Conservation (phyloP, 2,329 filamentous ascomycete genomes). For the Colletotrichum horii region DNA sequence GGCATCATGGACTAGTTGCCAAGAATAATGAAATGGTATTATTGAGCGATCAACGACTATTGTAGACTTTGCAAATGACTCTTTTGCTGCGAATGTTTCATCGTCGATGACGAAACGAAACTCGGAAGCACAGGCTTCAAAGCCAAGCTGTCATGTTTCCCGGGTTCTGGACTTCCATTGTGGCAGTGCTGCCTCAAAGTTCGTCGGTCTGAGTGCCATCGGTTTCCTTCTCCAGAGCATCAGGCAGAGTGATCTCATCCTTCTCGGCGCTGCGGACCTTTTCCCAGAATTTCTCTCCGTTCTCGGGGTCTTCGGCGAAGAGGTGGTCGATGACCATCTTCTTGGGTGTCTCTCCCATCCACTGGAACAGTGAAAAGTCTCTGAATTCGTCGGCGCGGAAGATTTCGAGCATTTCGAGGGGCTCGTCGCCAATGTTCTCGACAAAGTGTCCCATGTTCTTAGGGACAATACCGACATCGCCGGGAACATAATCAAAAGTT, state of each 20-base stretch:
- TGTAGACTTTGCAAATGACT: not conserved
- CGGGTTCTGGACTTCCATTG: not conserved
- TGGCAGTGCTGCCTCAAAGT: slow-evolving; percentile 5
- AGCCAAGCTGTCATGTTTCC: not conserved
- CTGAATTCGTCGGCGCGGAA: slow-evolving; percentile 75
- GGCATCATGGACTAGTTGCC: not conserved
- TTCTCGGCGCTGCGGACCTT: slow-evolving; percentile 67
- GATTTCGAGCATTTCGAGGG: slow-evolving; percentile 77
- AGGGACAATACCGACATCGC: slow-evolving; percentile 80
- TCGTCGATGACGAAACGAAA: not conserved
- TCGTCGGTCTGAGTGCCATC: not conserved
- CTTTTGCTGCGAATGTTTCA: not conserved
- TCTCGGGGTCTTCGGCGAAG: slow-evolving; percentile 67
- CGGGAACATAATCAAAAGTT: slow-evolving; percentile 77
- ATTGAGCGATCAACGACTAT: not conserved
- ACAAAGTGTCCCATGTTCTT: slow-evolving; percentile 82
- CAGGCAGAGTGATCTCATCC: slow-evolving; percentile 50
- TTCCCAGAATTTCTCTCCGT: slow-evolving; percentile 66
- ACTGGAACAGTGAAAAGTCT: slow-evolving; percentile 78
- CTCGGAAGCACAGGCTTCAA: not conserved
- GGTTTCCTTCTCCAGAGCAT: not conserved
- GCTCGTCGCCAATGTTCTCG: slow-evolving; percentile 78
- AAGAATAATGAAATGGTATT: not conserved
- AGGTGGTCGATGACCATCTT: slow-evolving; percentile 70
- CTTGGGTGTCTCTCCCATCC: slow-evolving; percentile 75